Evolutionary conservation across 805 yeast species (phyloP).

Genomic region (Brettanomyces anomalus): DNA sequence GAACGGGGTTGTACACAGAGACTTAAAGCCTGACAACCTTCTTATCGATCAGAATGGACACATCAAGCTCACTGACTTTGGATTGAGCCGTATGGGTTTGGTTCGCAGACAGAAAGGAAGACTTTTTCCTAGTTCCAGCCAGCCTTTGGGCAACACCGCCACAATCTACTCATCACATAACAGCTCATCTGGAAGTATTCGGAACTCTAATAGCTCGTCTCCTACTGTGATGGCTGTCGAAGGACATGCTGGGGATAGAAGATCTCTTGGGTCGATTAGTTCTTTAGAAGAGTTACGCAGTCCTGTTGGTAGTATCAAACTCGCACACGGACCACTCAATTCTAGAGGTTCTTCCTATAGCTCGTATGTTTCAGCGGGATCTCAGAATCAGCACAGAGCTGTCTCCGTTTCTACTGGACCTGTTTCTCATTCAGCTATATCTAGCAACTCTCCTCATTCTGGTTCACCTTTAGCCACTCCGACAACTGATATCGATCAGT

Average conservation of each 20-base stretch:
- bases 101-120: slow-evolving; percentile 62
- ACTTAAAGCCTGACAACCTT: slow-evolving; percentile 89
- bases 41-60: slow-evolving; percentile 84
- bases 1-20: slow-evolving; percentile 89
- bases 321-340: background rate
- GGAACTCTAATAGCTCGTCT: background rate
- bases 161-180: too few species aligned
- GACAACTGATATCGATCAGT: slow-evolving; percentile 1
- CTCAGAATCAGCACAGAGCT: too few species aligned
- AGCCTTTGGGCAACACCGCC: too few species aligned
- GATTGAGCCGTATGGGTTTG: slow-evolving; percentile 82
- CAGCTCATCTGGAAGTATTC: too few species aligned
- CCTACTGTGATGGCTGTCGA: background rate
- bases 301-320: background rate
- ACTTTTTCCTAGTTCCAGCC: too few species aligned
- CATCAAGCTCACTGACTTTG: slow-evolving; percentile 89
- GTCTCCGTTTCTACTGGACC: too few species aligned
- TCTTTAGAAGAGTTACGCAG: slow-evolving; percentile 1
- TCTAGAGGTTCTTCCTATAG: background rate
- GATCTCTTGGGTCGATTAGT: background rate
- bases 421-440: too few species aligned
- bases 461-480: slow-evolving; percentile 17
- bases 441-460: too few species aligned
- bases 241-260: background rate
- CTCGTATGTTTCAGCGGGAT: too few species aligned